Conservation (phyloP, 2,329 filamentous ascomycete genomes). For the Bipolaris oryzae region DNA sequence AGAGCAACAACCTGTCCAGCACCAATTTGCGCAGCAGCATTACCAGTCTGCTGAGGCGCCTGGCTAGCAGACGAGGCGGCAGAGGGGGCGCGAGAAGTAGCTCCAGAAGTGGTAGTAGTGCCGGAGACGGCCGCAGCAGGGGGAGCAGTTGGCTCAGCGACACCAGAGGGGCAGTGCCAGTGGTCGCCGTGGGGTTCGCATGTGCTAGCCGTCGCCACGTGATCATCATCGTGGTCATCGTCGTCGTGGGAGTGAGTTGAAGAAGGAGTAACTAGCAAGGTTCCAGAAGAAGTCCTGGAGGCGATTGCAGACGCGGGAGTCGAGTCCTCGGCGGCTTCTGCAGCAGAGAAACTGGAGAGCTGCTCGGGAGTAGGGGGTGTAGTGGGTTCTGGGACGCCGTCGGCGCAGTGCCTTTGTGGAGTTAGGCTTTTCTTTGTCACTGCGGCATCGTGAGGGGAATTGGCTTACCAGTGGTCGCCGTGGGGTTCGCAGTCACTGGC, state of each 20-base stretch:
- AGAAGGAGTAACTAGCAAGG: slow-evolving; percentile 3
- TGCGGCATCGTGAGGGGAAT: not conserved
- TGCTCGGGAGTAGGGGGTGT: slow-evolving; percentile 11
- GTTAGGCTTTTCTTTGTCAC: not conserved
- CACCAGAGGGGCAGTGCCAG: slow-evolving; percentile 37
- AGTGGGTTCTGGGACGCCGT: slow-evolving; percentile 16
- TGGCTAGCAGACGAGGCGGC: slow-evolving; percentile 10
- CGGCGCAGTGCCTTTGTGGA: slow-evolving; percentile 11
- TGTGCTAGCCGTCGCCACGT: slow-evolving; percentile 33
- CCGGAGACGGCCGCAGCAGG: slow-evolving; percentile 12
- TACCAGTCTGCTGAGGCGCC: slow-evolving; percentile 8
- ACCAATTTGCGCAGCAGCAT: slow-evolving; percentile 8
- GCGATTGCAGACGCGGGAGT: not conserved
- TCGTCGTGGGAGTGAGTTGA: slow-evolving; percentile 11
- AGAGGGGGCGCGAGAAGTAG: not conserved
- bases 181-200: slow-evolving; percentile 38
- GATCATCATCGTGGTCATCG: slow-evolving; percentile 29
- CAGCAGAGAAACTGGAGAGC: slow-evolving; percentile 8
- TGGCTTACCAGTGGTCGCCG: slow-evolving; percentile 31
- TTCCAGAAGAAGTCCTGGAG: slow-evolving; percentile 8
- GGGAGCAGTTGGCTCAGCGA: slow-evolving; percentile 30
- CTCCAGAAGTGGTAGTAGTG: slow-evolving; percentile 14
- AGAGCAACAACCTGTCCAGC: slow-evolving; percentile 5
- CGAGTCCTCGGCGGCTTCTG: slow-evolving; percentile 5
- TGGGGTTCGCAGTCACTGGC: slow-evolving; percentile 29